Conservation (phyloP, 805 yeast genomes). For the Pichia paraexigua region DNA sequence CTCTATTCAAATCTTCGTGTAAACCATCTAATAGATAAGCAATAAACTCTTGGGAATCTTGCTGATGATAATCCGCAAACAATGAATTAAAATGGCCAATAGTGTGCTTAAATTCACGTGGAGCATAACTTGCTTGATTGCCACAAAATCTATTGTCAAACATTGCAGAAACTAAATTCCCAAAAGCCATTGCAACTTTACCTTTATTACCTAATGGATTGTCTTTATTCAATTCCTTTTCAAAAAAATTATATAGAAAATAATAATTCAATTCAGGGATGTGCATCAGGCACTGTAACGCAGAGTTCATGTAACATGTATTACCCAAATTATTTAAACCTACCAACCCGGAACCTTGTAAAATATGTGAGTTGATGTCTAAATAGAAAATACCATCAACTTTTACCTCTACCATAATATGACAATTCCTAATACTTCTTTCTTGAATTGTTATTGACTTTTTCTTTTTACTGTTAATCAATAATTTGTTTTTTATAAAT, state of each 20-base stretch:
- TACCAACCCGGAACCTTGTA: slow-evolving; percentile 38
- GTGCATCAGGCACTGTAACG: slow-evolving; percentile 81
- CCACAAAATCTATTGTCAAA: slow-evolving; percentile 31
- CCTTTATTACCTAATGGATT: slow-evolving; percentile 89
- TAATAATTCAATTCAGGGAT: slow-evolving; percentile 76
- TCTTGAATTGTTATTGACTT: slow-evolving; percentile 3
- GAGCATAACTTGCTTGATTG: slow-evolving; percentile 35
- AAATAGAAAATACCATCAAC: slow-evolving; percentile 21
- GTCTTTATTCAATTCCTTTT: slow-evolving; percentile 56
- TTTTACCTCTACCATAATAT: slow-evolving; percentile 22
- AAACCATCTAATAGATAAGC: slow-evolving; percentile 82
- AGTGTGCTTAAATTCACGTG: slow-evolving; percentile 69
- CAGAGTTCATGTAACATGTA: slow-evolving; percentile 92
- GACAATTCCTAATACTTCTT: slow-evolving; percentile 9
- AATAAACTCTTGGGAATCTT: slow-evolving; percentile 88
- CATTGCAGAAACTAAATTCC: slow-evolving; percentile 51
- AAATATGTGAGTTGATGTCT: slow-evolving; percentile 17
- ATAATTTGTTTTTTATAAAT: slow-evolving; percentile 11
- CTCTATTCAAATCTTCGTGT: slow-evolving; percentile 87
- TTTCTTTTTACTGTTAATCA: slow-evolving; percentile 19
- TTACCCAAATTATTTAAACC: slow-evolving; percentile 77
- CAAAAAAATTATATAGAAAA: slow-evolving; percentile 54
- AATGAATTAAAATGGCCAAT: slow-evolving; percentile 72
- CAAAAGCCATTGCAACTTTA: slow-evolving; percentile 71
- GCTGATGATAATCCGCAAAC: slow-evolving; percentile 79